Conservation (phyloP, 306 rosid species). For the Erythrophleum fordii region DNA sequence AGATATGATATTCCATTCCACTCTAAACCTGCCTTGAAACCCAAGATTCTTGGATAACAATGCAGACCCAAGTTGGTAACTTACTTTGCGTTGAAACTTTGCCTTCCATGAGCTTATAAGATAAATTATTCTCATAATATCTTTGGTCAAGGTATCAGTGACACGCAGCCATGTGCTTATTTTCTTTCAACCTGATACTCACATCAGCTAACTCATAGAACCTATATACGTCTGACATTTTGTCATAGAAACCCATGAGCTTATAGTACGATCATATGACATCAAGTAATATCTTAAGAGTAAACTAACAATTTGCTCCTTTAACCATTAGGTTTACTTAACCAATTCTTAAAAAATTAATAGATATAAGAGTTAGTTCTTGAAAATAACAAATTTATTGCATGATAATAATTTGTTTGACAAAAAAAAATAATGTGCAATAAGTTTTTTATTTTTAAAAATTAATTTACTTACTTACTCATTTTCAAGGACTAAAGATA, state of each 20-base stretch:
- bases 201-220: too few species aligned
- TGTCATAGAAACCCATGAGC: neutral
- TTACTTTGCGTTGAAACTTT: constrained; percentile 3
- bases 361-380: too few species aligned
- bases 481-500: too few species aligned
- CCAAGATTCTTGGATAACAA: constrained; percentile 36
- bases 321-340: too few species aligned
- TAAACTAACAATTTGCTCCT: neutral
- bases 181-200: too few species aligned
- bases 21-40: constrained; percentile 24
- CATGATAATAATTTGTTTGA: too few species aligned
- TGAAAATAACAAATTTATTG: too few species aligned
- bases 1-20: neutral
- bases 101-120: neutral
- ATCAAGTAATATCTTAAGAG: constrained; percentile 6
- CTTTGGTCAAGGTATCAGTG: neutral
- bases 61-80: neutral
- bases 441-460: too few species aligned
- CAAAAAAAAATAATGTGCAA: too few species aligned
- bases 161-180: neutral
- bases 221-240: neutral
- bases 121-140: neutral
- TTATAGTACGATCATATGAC: neutral
- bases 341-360: too few species aligned
- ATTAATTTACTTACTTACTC: too few species aligned